Conservation (phyloP, 2,329 filamentous ascomycete genomes). For the Paramyrothecium sp. region DNA sequence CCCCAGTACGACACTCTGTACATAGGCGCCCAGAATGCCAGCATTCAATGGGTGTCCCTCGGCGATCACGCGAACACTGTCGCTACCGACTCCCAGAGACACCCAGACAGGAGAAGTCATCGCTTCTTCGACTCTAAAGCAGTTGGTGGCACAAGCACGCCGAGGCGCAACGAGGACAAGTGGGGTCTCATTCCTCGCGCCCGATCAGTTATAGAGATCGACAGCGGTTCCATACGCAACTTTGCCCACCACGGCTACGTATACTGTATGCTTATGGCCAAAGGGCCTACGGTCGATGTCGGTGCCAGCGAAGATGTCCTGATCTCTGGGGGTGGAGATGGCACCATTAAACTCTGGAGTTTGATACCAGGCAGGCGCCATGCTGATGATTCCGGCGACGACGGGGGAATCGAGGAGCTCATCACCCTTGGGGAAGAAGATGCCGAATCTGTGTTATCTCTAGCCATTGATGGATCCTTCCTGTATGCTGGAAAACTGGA, state of each 20-base stretch:
- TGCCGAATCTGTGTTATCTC: slow-evolving; percentile 66
- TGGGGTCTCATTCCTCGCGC: slow-evolving; percentile 54
- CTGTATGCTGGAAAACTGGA: slow-evolving; percentile 87
- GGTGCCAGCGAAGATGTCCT: slow-evolving; percentile 76
- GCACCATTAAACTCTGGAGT: slow-evolving; percentile 91
- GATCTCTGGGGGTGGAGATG: slow-evolving; percentile 89
- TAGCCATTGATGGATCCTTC: slow-evolving; percentile 87
- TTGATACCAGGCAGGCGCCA: slow-evolving; percentile 39
- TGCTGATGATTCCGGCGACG: slow-evolving; percentile 39
- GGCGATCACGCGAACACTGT: slow-evolving; percentile 61
- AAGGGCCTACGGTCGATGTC: slow-evolving; percentile 64
- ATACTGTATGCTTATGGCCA: slow-evolving; percentile 89
- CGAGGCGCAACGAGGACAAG: slow-evolving; percentile 63
- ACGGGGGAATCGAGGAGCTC: slow-evolving; percentile 66
- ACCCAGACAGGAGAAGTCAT: slow-evolving; percentile 76
- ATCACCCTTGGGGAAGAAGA: slow-evolving; percentile 62
- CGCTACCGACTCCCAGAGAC: slow-evolving; percentile 61
- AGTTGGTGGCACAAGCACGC: slow-evolving; percentile 77
- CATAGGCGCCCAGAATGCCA: slow-evolving; percentile 90
- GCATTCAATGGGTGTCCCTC: slow-evolving; percentile 88
- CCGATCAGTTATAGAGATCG: slow-evolving; percentile 70
- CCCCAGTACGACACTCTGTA: slow-evolving; percentile 77
- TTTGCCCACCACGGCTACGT: slow-evolving; percentile 96
- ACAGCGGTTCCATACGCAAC: slow-evolving; percentile 74
- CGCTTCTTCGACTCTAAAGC: slow-evolving; percentile 92